Percentiles rank a stretch among this genome's conserved stretches.
Conservation (phyloP, 345 rosid species). For the Citrus maxima region DNA sequence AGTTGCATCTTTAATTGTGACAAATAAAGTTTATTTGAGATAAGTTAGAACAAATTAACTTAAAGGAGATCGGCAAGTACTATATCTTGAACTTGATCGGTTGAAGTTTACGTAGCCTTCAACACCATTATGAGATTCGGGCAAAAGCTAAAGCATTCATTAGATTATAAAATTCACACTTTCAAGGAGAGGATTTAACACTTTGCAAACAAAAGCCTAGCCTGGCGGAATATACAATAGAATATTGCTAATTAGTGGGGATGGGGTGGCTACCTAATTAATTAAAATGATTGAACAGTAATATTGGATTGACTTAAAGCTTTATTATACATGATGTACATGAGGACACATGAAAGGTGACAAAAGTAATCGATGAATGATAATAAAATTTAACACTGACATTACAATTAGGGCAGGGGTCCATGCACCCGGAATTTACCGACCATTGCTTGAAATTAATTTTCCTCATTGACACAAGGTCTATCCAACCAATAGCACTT, state of each 20-base stretch:
- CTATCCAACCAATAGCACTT: too few relatives aligned
- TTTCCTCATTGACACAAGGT: too few relatives aligned
- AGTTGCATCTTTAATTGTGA: not conserved
- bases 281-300: not conserved
- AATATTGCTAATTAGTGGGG: conserved; percentile 1
- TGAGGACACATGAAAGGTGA: too few relatives aligned
- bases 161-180: not conserved
- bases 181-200: not conserved
- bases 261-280: not conserved
- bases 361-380: too few relatives aligned
- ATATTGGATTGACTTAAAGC: not conserved
- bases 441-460: too few relatives aligned
- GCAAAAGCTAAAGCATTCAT: not conserved
- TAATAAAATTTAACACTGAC: too few relatives aligned
- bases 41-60: not conserved
- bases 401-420: too few relatives aligned
- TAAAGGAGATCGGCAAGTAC: not conserved
- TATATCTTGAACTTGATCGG: not conserved
- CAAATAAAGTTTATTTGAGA: not conserved
- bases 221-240: not conserved
- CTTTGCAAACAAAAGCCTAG: conserved; percentile 13
- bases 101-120: not conserved
- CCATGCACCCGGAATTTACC: too few relatives aligned
- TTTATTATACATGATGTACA: too few relatives aligned
- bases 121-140: not conserved